Conservation (phyloP, 179 eudicot species). For the Beta lomatogona region DNA sequence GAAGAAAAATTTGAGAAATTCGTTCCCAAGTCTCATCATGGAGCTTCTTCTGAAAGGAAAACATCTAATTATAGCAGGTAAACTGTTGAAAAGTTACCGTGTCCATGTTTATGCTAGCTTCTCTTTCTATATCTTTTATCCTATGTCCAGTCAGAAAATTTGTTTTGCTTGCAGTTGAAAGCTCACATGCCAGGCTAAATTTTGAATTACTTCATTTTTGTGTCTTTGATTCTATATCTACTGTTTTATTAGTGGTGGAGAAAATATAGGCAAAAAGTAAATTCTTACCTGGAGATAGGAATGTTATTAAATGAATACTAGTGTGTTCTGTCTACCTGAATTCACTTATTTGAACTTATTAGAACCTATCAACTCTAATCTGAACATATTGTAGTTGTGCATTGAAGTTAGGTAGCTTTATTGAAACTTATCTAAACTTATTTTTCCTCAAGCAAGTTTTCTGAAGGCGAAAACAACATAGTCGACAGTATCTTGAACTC, state of each 20-base stretch:
- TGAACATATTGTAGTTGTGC: no score
- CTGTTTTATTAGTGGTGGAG: not conserved
- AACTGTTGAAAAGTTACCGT: not conserved
- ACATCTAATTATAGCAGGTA: conserved; percentile 53
- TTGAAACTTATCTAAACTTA: no score
- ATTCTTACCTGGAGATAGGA: not conserved
- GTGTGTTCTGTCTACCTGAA: no score
- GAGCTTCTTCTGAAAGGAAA: conserved; percentile 43
- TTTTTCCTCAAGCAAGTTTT: no score
- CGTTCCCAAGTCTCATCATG: conserved; percentile 57
- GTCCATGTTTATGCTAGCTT: not conserved
- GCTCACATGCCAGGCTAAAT: not conserved
- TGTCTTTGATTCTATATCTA: not conserved
- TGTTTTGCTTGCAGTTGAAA: conserved; percentile 8
- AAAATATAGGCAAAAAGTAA: not conserved
- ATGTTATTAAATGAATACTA: not conserved
- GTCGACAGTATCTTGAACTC: not conserved
- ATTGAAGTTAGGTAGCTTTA: no score
- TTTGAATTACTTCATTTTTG: not conserved
- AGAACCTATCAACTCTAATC: no score
- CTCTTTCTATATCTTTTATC: not conserved
- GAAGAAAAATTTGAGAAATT: conserved; percentile 59
- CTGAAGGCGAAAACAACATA: no score
- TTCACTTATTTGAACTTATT: no score
- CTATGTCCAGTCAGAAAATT: not conserved